These are phyloP conservation scores for Globisporangium alternatum DNA, from an alignment of 352 stramenopile species.

Conservation along the genomic window DNA sequence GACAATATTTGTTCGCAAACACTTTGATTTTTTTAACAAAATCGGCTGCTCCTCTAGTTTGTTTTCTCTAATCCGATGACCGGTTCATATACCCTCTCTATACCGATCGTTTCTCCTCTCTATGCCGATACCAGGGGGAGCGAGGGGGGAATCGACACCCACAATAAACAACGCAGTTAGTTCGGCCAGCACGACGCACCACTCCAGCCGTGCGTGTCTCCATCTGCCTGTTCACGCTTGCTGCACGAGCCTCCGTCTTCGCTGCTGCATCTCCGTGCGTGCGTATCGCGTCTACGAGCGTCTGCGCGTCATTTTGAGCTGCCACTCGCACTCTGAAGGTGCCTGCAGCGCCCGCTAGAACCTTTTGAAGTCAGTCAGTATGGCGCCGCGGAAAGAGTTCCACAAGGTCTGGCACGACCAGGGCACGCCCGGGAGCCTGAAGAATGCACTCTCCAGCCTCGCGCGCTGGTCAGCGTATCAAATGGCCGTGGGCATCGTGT, in stretches of 20 bases:
- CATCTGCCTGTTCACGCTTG: no score
- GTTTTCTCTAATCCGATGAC: no score
- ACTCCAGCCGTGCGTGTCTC: no score
- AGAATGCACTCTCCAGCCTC: slow-evolving; percentile 1
- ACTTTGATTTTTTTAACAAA: no score
- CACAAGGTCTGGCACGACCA: slow-evolving; percentile 14
- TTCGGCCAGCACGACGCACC: no score
- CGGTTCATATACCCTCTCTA: no score
- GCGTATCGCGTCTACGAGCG: not conserved
- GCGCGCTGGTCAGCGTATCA: slow-evolving; percentile 17
- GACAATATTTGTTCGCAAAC: no score
- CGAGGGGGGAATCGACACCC: no score
- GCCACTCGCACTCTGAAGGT: not conserved
- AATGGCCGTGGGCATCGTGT: slow-evolving; percentile 9
- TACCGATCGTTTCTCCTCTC: no score
- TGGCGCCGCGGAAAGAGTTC: slow-evolving; percentile 21
- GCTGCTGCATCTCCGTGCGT: not conserved
- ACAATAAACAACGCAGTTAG: no score
- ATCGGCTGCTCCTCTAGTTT: no score
- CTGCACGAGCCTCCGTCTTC: not conserved
- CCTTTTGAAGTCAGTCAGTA: not conserved
- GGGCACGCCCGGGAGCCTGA: not conserved
- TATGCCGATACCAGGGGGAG: no score
- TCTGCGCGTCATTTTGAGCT: slow-evolving; percentile 3
- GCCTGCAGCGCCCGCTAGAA: not conserved